These are phyloP conservation scores for Acacia pycnantha DNA, from an alignment of 331 rosid genomes.

Conservation along the genomic window DNA sequence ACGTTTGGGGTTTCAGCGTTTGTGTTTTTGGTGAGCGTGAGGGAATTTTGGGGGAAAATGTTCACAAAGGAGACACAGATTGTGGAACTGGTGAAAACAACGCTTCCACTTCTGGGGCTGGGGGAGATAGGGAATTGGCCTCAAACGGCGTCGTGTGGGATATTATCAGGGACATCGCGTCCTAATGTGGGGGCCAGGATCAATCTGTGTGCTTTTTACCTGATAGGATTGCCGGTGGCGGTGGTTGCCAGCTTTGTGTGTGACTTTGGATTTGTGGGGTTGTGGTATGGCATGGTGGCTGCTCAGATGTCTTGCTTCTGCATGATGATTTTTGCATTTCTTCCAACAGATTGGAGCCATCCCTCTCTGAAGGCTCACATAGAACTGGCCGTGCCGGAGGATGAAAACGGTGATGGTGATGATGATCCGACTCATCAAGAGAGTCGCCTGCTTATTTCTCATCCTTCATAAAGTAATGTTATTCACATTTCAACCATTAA, in stretches of 20 bases:
- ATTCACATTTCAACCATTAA: not conserved
- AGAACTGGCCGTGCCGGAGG: conserved; percentile 32
- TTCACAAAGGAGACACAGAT: conserved; percentile 73
- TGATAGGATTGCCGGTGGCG: conserved; percentile 76
- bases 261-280: conserved; percentile 60
- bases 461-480: conserved; percentile 1
- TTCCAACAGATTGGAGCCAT: conserved; percentile 77
- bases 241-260: conserved; percentile 50
- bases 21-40: conserved; percentile 36
- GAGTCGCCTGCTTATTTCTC: conserved; percentile 44
- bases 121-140: conserved; percentile 81
- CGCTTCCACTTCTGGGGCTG: conserved; percentile 79
- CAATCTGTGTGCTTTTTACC: conserved; percentile 77
- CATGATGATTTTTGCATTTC: conserved; percentile 63
- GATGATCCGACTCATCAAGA: conserved; percentile 39
- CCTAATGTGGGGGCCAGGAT: conserved; percentile 80
- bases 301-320: conserved; percentile 72
- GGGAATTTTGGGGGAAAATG: conserved; percentile 58
- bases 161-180: conserved; percentile 73
- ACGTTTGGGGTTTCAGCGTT: conserved; percentile 46
- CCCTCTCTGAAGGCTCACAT: conserved; percentile 49
- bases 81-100: conserved; percentile 49
- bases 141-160: conserved; percentile 77
- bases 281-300: conserved; percentile 82
- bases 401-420: not conserved